A percentile compares a stretch with the other conserved stretches of the same genome.
Evolutionary conservation across 371 early-diverging fungal genomes (phyloP).

Genomic region (Capillidium heterosporum): DNA sequence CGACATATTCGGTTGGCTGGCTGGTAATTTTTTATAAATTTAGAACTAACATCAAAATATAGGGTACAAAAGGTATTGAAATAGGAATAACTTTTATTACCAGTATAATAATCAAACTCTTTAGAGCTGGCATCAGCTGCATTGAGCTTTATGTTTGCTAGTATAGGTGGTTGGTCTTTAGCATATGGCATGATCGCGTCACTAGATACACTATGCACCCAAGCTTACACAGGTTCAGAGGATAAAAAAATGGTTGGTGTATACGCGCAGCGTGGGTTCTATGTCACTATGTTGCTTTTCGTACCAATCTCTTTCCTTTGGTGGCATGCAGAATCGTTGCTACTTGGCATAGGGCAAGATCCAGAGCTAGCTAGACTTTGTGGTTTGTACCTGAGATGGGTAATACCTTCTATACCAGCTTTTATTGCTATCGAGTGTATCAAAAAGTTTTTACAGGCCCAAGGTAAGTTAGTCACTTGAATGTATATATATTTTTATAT

Average conservation of each 20-base stretch:
- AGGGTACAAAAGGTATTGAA: slow-evolving; percentile 2
- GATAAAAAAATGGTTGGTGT: slow-evolving; percentile 57
- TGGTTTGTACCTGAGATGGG: slow-evolving; percentile 41
- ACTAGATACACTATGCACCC: slow-evolving; percentile 76
- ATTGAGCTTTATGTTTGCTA: slow-evolving; percentile 24
- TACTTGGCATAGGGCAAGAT: slow-evolving; percentile 32
- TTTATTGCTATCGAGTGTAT: slow-evolving; percentile 59
- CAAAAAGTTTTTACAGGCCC: slow-evolving; percentile 63
- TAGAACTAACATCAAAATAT: neutral
- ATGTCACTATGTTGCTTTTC: slow-evolving; percentile 39
- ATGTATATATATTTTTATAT: neutral
- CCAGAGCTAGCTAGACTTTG: slow-evolving; percentile 22
- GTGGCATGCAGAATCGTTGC: slow-evolving; percentile 42
- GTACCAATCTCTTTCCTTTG: slow-evolving; percentile 64
- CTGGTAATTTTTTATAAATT: neutral
- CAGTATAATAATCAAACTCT: too few species aligned
- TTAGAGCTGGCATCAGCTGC: neutral
- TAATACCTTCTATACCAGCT: slow-evolving; percentile 53
- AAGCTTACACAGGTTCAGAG: slow-evolving; percentile 53
- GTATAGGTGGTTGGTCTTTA: slow-evolving; percentile 66
- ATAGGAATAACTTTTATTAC: too few species aligned
- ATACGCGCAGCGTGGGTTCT: slow-evolving; percentile 61
- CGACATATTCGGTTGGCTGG: neutral
- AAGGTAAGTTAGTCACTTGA: slow-evolving; percentile 14
- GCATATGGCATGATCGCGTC: slow-evolving; percentile 62